Percentiles rank a stretch among this genome's conserved stretches.
Conservation (phyloP, 352 stramenopile species). For the Phytophthora quininea region DNA sequence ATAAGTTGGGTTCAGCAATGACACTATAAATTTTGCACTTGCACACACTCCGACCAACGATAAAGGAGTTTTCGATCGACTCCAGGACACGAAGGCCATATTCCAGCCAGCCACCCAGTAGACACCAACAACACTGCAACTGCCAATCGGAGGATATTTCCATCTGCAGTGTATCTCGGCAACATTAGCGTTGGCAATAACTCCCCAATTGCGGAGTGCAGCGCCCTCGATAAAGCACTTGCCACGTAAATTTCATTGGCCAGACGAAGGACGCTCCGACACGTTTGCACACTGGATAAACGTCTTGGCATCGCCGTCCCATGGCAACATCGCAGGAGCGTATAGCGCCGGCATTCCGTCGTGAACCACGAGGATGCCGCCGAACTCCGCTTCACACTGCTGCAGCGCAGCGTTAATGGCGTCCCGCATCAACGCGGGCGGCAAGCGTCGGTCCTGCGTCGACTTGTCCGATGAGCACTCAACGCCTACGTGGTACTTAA, state of each 20-base stretch:
- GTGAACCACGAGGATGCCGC: slow-evolving; percentile 59
- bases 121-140: too few relatives aligned
- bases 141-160: too few relatives aligned
- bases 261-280: slow-evolving; percentile 63
- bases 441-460: slow-evolving; percentile 45
- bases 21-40: too few relatives aligned
- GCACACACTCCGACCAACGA: too few relatives aligned
- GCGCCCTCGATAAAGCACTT: slow-evolving; percentile 69
- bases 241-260: slow-evolving; percentile 80
- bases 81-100: too few relatives aligned
- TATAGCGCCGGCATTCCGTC: slow-evolving; percentile 74
- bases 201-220: slow-evolving; percentile 58
- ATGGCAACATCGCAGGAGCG: slow-evolving; percentile 51
- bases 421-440: slow-evolving; percentile 55
- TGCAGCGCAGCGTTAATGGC: slow-evolving; percentile 64
- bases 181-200: slow-evolving; percentile 52
- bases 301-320: slow-evolving; percentile 44
- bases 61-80: too few relatives aligned
- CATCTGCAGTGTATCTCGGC: too few relatives aligned
- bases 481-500: slow-evolving; percentile 79
- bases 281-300: slow-evolving; percentile 66
- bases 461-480: slow-evolving; percentile 50
- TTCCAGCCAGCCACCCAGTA: too few relatives aligned
- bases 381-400: slow-evolving; percentile 61
- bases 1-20: too few relatives aligned